A percentile compares a stretch with the other conserved stretches of the same genome.
These are phyloP conservation scores for Kluyveromyces sp. DNA, from an alignment of 1,139 yeast species.

Conservation along the genomic window DNA sequence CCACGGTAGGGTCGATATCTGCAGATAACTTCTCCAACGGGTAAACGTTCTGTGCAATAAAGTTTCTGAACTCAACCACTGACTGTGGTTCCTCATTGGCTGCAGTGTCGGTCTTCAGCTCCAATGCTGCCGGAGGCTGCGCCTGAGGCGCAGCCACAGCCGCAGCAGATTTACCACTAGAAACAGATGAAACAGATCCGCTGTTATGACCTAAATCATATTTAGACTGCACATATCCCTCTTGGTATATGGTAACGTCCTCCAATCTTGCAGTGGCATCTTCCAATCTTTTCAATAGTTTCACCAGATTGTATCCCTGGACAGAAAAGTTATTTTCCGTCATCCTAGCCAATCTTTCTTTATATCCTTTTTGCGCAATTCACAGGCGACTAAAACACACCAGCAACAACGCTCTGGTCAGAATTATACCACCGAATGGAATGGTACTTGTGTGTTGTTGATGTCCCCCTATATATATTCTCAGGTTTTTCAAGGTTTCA, in stretches of 20 bases:
- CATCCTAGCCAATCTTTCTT: background rate
- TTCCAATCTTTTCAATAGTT: conserved; percentile 76
- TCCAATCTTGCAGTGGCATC: conserved; percentile 92
- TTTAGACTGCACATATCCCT: conserved; percentile 36
- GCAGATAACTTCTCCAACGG: conserved; percentile 58
- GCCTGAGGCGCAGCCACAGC: conserved; percentile 13
- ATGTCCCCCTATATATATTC: background rate
- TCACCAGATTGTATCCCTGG: conserved; percentile 76
- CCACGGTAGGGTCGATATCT: conserved; percentile 56
- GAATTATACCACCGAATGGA: too few species aligned
- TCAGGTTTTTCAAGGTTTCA: background rate
- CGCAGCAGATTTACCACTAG: background rate
- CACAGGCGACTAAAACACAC: too few species aligned
- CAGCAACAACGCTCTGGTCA: background rate
- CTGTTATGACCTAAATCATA: conserved; percentile 12
- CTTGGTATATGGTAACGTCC: conserved; percentile 78
- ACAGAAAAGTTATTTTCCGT: conserved; percentile 42
- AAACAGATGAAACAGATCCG: background rate
- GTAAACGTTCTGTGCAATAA: conserved; percentile 45
- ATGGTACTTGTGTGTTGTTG: too few species aligned
- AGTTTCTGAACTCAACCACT: conserved; percentile 47
- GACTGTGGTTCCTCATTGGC: conserved; percentile 37
- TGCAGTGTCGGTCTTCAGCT: conserved; percentile 19
- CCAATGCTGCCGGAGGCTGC: conserved; percentile 24
- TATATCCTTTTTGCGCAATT: too few species aligned